Conservation (phyloP, 1,284 basidiomycete species). For the Leccinum pachyderme region DNA sequence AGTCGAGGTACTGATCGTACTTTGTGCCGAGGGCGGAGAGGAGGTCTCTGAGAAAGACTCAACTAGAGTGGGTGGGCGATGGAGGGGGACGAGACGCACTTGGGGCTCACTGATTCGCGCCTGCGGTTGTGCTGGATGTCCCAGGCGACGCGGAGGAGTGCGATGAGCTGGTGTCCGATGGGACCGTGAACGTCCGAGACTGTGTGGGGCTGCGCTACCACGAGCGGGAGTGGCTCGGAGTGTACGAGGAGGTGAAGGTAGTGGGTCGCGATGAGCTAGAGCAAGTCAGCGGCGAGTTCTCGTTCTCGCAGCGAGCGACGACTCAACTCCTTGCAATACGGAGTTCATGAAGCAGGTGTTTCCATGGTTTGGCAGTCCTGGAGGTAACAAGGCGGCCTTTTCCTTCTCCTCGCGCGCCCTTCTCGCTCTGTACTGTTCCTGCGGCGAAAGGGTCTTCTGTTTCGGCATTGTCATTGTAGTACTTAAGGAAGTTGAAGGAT, state of each 20-base stretch:
- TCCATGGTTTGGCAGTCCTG: conserved; percentile 81
- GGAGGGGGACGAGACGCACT: conserved; percentile 35
- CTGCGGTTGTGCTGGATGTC: conserved; percentile 47
- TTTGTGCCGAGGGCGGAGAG: conserved; percentile 74
- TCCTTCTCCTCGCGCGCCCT: conserved; percentile 63
- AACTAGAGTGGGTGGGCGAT: neutral
- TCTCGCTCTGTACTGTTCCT: conserved; percentile 59
- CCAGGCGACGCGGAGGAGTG: conserved; percentile 60
- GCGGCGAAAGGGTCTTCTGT: conserved; percentile 54
- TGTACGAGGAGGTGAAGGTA: conserved; percentile 59
- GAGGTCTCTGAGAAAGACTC: conserved; percentile 45
- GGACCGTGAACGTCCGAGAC: conserved; percentile 60
- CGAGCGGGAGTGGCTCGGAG: conserved; percentile 47
- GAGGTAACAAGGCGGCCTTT: conserved; percentile 56
- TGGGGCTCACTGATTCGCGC: conserved; percentile 60
- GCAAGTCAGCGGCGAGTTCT: neutral
- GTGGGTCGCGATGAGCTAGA: conserved; percentile 44
- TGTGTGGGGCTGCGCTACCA: conserved; percentile 40
- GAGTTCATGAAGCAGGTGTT: conserved; percentile 96
- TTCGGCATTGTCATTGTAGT: conserved; percentile 47
- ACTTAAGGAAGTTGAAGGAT: conserved; percentile 20
- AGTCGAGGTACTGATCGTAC: conserved; percentile 91
- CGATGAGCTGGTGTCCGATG: conserved; percentile 61
- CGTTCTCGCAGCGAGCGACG: neutral
- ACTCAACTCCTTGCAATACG: conserved; percentile 66